Percentiles rank a stretch among this genome's conserved stretches.
Conservation (phyloP, 2,329 filamentous ascomycete species). For the Sporothrix dimorphospora region DNA sequence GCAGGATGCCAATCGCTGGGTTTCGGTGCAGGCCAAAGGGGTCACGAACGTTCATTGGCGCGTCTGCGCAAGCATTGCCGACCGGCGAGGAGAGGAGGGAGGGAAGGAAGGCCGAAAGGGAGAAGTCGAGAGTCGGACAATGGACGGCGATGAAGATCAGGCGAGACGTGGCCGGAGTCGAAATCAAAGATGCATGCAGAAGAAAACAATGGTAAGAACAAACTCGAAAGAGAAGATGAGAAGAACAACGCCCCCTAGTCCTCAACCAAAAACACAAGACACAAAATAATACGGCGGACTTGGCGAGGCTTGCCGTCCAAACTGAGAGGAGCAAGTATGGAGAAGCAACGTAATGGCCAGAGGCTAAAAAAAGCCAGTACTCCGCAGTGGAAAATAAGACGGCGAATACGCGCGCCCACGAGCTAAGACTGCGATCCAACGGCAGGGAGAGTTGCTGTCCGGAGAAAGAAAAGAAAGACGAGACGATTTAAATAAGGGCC, state of each 20-base stretch:
- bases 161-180: not conserved
- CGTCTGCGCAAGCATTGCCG: constrained; percentile 25
- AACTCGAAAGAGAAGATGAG: not conserved
- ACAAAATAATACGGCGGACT: not conserved
- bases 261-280: constrained; percentile 2
- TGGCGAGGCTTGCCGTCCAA: constrained; percentile 19
- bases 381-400: constrained; percentile 3
- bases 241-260: not conserved
- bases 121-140: not conserved
- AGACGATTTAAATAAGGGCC: no score
- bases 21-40: constrained; percentile 47
- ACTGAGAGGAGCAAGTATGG: not conserved
- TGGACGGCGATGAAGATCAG: not conserved
- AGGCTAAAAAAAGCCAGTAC: constrained; percentile 14
- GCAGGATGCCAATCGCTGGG: constrained; percentile 50
- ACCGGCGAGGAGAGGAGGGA: not conserved
- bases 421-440: not conserved
- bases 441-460: not conserved
- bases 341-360: constrained; percentile 7
- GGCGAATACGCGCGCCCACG: not conserved
- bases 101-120: not conserved
- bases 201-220: not conserved
- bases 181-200: not conserved
- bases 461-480: not conserved
- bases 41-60: constrained; percentile 48